Conservation (phyloP, 106 monocot genomes). For the Chionographis japonica region DNA sequence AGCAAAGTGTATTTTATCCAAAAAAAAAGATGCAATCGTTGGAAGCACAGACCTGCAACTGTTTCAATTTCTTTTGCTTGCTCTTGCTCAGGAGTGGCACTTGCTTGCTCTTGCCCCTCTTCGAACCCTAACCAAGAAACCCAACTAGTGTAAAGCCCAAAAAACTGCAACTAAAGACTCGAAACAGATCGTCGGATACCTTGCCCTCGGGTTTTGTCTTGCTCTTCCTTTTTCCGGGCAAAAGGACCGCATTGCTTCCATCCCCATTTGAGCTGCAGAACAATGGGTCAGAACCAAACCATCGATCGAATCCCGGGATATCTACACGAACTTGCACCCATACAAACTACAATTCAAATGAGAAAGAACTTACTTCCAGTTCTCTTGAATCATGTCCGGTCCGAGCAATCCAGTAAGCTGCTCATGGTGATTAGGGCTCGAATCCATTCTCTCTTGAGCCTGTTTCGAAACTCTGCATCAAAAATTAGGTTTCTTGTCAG, state of each 20-base stretch:
- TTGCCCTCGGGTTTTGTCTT: constrained; percentile 37
- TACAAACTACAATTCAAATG: background rate
- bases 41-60: constrained; percentile 49
- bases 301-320: background rate
- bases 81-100: constrained; percentile 58
- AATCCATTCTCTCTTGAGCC: background rate
- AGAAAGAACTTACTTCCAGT: constrained; percentile 9
- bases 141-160: background rate
- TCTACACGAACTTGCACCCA: background rate
- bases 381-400: background rate
- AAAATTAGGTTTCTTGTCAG: too few species aligned
- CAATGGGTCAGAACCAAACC: background rate
- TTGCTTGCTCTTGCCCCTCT: constrained; percentile 19
- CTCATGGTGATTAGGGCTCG: background rate
- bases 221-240: constrained; percentile 51
- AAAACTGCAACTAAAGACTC: background rate
- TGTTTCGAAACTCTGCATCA: too few species aligned
- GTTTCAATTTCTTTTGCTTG: constrained; percentile 66
- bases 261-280: constrained; percentile 31
- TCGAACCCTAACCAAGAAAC: constrained; percentile 15
- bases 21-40: background rate
- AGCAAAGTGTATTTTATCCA: too few species aligned
- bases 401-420: background rate
- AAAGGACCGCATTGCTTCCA: constrained; percentile 56
- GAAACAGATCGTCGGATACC: constrained; percentile 12